Percentiles rank a stretch among this genome's conserved stretches.
phyloP scores from a whole-genome alignment of 1,284 basidiomycete genomes.

The Anthracocystis setariae region DNA sequence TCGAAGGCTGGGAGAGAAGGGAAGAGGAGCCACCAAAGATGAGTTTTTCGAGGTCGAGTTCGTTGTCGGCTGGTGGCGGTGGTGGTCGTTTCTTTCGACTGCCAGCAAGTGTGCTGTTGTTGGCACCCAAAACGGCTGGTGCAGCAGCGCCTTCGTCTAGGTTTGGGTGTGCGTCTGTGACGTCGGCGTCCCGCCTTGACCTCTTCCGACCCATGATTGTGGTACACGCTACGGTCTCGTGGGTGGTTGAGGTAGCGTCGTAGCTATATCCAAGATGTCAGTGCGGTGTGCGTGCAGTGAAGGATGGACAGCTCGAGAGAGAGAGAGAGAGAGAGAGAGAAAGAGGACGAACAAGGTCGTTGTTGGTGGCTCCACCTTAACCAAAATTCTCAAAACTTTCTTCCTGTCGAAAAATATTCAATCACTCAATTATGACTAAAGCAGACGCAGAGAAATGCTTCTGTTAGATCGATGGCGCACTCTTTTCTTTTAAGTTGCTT shows the following conservation, averaged over 20 bases:
- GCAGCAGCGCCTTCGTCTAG: slow-evolving; percentile 1
- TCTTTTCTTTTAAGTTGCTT: neutral
- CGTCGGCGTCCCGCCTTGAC: slow-evolving; percentile 25
- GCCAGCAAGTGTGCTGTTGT: slow-evolving; percentile 18
- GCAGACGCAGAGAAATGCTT: neutral
- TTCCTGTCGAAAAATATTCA: neutral
- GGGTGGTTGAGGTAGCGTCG: neutral
- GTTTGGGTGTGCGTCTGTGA: neutral
- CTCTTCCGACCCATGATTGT: slow-evolving; percentile 38
- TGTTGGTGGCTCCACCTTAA: slow-evolving; percentile 14
- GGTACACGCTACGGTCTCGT: too few species aligned
- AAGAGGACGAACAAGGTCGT: too few species aligned
- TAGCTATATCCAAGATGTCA: neutral
- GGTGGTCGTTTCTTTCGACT: slow-evolving; percentile 43
- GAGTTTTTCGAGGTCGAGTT: slow-evolving; percentile 50
- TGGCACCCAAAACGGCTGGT: slow-evolving; percentile 23
- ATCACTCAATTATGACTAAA: neutral
- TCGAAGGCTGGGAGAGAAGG: slow-evolving; percentile 30
- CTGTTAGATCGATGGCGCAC: too few species aligned
- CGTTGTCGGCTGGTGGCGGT: slow-evolving; percentile 36
- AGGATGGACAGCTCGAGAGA: too few species aligned
- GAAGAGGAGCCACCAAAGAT: slow-evolving; percentile 45
- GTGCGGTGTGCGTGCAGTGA: neutral
- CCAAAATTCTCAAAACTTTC: slow-evolving; percentile 12
- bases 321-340: too few species aligned